Evolutionary conservation across 257 asterid species (phyloP).

Genomic region (Ballota nigra): DNA sequence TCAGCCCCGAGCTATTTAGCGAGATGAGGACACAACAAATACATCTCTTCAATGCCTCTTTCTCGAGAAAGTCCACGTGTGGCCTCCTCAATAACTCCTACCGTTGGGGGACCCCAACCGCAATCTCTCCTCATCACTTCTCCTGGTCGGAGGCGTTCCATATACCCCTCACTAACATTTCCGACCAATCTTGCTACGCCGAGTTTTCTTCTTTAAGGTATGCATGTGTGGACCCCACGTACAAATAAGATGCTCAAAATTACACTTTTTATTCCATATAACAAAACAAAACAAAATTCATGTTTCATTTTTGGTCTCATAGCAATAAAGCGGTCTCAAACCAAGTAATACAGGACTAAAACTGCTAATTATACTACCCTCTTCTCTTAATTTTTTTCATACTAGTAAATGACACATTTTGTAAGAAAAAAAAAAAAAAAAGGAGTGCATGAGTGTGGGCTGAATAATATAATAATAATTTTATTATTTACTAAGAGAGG

Average conservation of each 20-base stretch:
- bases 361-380: too few relatives aligned
- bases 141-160: conserved; percentile 84
- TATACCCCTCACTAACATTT: conserved; percentile 50
- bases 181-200: conserved; percentile 46
- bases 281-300: too few relatives aligned
- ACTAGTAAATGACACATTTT: too few relatives aligned
- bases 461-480: too few relatives aligned
- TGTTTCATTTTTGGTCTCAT: too few relatives aligned
- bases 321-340: too few relatives aligned
- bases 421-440: too few relatives aligned
- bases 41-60: conserved; percentile 45
- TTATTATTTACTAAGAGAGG: too few relatives aligned
- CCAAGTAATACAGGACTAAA: too few relatives aligned
- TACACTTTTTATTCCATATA: too few relatives aligned
- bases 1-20: conserved; percentile 31
- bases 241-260: background rate
- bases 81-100: conserved; percentile 59
- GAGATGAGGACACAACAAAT: conserved; percentile 52
- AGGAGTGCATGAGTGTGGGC: too few relatives aligned
- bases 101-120: conserved; percentile 66
- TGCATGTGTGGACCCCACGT: background rate
- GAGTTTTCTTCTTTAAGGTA: conserved; percentile 60
- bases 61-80: conserved; percentile 41
- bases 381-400: too few relatives aligned
- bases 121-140: conserved; percentile 47